These are phyloP conservation scores for Oryza officinalis DNA, from an alignment of 176 grass and related monocot species.

Conservation along the genomic window DNA sequence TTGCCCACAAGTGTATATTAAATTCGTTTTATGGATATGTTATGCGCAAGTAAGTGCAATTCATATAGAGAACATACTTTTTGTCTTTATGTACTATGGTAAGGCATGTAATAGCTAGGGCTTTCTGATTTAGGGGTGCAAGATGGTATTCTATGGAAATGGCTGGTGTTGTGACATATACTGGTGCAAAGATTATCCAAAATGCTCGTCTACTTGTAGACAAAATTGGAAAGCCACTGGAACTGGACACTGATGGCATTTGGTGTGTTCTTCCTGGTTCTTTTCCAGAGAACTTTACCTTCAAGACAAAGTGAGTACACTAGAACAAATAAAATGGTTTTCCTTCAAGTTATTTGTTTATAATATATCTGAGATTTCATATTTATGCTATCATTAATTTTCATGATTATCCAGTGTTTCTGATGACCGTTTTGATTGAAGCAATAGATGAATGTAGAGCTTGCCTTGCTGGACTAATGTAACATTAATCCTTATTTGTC, in stretches of 20 bases:
- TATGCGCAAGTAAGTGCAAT: constrained; percentile 90
- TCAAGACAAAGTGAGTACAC: constrained; percentile 74
- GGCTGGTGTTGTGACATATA: constrained; percentile 99
- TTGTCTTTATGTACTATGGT: constrained; percentile 24
- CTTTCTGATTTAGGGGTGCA: constrained; percentile 74
- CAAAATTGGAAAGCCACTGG: constrained; percentile 94
- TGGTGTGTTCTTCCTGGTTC: constrained; percentile 97
- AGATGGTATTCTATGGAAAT: constrained; percentile 99
- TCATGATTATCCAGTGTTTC: constrained; percentile 10
- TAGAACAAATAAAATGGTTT: constrained; percentile 1
- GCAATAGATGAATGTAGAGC: not conserved
- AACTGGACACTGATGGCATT: constrained; percentile 97
- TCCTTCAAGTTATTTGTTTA: constrained; percentile 8
- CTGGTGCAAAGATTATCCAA: constrained; percentile 98
- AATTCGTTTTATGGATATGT: constrained; percentile 99
- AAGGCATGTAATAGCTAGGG: constrained; percentile 23
- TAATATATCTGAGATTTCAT: not conserved
- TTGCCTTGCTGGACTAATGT: constrained; percentile 1
- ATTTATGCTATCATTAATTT: not conserved
- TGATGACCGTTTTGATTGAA: constrained; percentile 18
- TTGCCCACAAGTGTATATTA: constrained; percentile 99
- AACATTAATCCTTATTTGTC: not conserved
- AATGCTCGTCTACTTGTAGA: constrained; percentile 93
- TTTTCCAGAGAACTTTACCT: constrained; percentile 97
- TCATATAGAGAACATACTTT: constrained; percentile 18